Conservation (phyloP, 495 filamentous ascomycete genomes). For the Penicillium fimorum region DNA sequence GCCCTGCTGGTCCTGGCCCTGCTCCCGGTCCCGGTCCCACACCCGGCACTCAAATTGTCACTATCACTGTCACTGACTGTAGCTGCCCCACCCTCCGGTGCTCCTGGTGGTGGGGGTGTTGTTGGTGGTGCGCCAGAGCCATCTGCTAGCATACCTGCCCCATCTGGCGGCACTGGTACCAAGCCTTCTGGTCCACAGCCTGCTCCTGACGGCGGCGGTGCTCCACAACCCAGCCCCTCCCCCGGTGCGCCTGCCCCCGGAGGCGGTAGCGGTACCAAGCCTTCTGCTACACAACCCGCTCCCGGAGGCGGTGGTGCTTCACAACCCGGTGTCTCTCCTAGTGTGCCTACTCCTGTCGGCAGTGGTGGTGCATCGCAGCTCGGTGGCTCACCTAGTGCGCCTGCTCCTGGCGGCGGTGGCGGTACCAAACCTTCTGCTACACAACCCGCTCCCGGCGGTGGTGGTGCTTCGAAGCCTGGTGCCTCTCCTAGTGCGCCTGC, state of each 20-base stretch:
- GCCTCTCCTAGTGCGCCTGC: background rate
- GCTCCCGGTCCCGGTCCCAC: slow-evolving; percentile 7
- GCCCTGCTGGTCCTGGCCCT: no score
- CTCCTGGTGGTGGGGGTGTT: slow-evolving; percentile 11
- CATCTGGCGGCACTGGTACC: no score
- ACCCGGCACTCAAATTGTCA: slow-evolving; percentile 14
- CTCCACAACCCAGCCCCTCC: no score
- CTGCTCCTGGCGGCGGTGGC: background rate
- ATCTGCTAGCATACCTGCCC: background rate
- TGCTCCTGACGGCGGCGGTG: no score
- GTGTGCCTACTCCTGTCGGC: background rate
- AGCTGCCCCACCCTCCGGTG: slow-evolving; percentile 18
- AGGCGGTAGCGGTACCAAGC: background rate
- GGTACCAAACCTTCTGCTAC: background rate
- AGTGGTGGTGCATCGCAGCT: background rate
- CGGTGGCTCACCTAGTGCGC: background rate
- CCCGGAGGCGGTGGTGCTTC: background rate
- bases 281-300: background rate
- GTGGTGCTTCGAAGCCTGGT: background rate
- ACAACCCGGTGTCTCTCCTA: background rate
- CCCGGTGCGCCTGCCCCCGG: no score
- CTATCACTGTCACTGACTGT: slow-evolving; percentile 28
- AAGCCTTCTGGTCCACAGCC: no score
- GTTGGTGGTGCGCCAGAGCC: slow-evolving; percentile 3
- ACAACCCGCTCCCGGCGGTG: background rate